Conservation (phyloP, 257 asterid species). For the Datura wrightii region DNA sequence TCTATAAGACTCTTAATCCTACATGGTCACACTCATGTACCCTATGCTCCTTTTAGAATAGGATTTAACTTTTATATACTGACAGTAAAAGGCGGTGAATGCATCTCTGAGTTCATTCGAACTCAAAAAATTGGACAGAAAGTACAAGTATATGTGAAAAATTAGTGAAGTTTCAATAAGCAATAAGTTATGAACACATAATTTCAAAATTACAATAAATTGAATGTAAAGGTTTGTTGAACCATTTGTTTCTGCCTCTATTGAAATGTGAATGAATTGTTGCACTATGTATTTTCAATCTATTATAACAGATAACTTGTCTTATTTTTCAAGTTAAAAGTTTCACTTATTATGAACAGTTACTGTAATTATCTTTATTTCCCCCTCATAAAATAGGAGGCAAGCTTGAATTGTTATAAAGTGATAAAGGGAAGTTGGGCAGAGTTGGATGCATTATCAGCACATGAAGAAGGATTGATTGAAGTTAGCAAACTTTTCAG, state of each 20-base stretch:
- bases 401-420: slow-evolving; percentile 66
- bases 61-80: background rate
- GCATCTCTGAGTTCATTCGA: background rate
- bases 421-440: slow-evolving; percentile 79
- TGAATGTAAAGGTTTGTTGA: too few species aligned
- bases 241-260: background rate
- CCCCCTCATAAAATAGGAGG: slow-evolving; percentile 50
- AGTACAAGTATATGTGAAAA: background rate
- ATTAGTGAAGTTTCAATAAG: background rate
- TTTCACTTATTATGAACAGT: background rate
- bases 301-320: background rate
- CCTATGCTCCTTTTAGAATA: background rate
- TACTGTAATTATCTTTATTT: background rate
- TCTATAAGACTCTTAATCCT: too few species aligned
- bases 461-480: slow-evolving; percentile 45
- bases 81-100: rapidly evolving
- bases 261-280: background rate
- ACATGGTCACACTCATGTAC: background rate
- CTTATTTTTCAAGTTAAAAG: background rate
- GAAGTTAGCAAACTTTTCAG: slow-evolving; percentile 60
- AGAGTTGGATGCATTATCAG: slow-evolving; percentile 54
- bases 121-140: background rate
- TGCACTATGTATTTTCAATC: background rate
- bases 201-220: too few species aligned
- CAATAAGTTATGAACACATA: background rate